Evolutionary conservation across 352 stramenopile species (phyloP).

Genomic region (Proteromonas lacertae): DNA sequence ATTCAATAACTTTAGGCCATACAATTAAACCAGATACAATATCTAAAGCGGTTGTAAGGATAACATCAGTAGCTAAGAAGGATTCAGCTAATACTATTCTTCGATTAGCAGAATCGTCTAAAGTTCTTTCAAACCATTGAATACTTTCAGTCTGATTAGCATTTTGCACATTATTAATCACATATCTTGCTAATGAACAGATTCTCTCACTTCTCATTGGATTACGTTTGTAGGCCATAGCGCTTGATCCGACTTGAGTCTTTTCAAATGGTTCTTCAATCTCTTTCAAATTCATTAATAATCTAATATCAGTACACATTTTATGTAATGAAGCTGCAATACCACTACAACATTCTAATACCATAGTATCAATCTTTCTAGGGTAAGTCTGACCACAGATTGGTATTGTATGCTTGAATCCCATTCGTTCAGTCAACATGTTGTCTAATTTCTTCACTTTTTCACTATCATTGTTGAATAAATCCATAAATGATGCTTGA

Average conservation of each 20-base stretch:
- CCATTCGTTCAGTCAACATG: slow-evolving; percentile 75
- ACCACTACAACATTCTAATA: slow-evolving; percentile 56
- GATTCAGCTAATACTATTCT: slow-evolving; percentile 72
- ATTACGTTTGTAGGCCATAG: slow-evolving; percentile 98
- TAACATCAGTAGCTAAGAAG: slow-evolving; percentile 84
- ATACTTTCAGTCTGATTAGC: slow-evolving; percentile 74
- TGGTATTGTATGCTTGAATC: slow-evolving; percentile 75
- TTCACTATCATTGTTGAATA: slow-evolving; percentile 89
- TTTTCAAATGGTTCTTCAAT: slow-evolving; percentile 24
- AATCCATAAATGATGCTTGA: slow-evolving; percentile 85
- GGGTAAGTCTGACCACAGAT: slow-evolving; percentile 95
- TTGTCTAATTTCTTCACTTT: slow-evolving; percentile 89
- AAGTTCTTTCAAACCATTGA: slow-evolving; percentile 93
- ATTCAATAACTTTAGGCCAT: slow-evolving; percentile 43
- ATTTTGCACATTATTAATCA: slow-evolving; percentile 16
- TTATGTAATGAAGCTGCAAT: slow-evolving; percentile 92
- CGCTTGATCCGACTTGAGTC: slow-evolving; percentile 69
- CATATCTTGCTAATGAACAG: slow-evolving; percentile 74
- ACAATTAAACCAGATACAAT: slow-evolving; percentile 80
- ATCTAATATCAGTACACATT: slow-evolving; percentile 90
- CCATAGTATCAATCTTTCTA: slow-evolving; percentile 70
- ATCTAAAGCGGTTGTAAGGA: slow-evolving; percentile 82
- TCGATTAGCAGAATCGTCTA: slow-evolving; percentile 91
- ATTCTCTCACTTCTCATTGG: slow-evolving; percentile 90
- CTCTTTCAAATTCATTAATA: no score